Base-by-base conservation (phyloP, 306 rosid species). In the Spatholobus suberectus region DNA sequence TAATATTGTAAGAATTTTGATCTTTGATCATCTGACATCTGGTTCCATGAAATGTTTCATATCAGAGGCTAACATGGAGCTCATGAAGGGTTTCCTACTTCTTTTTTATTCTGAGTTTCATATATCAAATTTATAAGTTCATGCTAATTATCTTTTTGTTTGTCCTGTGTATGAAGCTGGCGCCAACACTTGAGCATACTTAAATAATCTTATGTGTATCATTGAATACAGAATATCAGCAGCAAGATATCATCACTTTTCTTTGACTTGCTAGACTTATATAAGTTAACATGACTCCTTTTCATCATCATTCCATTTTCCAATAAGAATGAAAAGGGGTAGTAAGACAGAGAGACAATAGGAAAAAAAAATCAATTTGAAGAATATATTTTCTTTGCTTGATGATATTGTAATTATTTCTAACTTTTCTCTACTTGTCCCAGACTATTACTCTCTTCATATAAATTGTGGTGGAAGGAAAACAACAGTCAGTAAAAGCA, bases 391-490 rank as follows among this genome's bases (percentile, higher is more conserved):
- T 66, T 37, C 55, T 9, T 17, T 20, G 20, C 7, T 71, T 43
- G 47, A 66, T 12, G 44, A 34, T 46, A 32, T 14, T 52, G 47
- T 13, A 17, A 44, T 18, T 8, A 5, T 70, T 81, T 8, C 3
- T 29, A 3, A 29, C 32, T 13, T 49, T 17, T 68, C 43, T 8
- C 44, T 4, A 13, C 87, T 76, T 70, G 43, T 59, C 40, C 17
- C 84, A 87, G 94, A 32, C 27, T 73, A 21, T 54, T 89, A 87
- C 79, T 89, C 89, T 78, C 67, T 92, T 66, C 90, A 71, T 73
- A 90, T 92, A 78, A 92, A 90, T 37, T 89, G 94, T 79, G 94
- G 97, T 8, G 97, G 97, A 24, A 77, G 11, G 12, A 24, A 10
- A n/a, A 65, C 41, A 63, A 85, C 71, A 4, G 24, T 55, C 1